Evolutionary conservation across 345 rosid species (phyloP).

Genomic region (Lepidium aucheri): DNA sequence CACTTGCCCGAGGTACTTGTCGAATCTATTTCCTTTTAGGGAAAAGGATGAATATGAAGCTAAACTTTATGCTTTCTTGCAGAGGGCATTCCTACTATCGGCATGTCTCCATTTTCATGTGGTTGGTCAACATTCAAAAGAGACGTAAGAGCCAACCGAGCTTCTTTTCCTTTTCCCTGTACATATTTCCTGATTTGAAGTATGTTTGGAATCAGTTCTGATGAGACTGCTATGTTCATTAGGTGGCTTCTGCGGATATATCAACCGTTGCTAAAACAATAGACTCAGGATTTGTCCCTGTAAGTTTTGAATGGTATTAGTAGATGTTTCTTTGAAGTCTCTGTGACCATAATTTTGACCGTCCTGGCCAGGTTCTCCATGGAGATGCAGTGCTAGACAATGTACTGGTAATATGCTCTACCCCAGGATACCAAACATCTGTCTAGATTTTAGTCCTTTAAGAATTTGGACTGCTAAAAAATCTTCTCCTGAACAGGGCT

Average conservation of each 20-base stretch:
- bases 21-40: not conserved
- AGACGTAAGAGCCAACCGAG: constrained; percentile 47
- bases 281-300: constrained; percentile 82
- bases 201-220: not conserved
- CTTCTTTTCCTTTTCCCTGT: not conserved
- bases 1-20: constrained; percentile 72
- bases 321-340: not conserved
- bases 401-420: constrained; percentile 40
- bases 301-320: constrained; percentile 27
- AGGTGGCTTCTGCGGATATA: constrained; percentile 67
- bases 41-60: not conserved
- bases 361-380: constrained; percentile 63
- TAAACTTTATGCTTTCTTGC: constrained; percentile 33
- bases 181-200: not conserved
- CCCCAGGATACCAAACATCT: not conserved
- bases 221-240: constrained; percentile 11
- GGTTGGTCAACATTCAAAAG: constrained; percentile 64
- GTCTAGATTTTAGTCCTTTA: not conserved
- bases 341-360: not conserved
- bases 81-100: constrained; percentile 87
- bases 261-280: constrained; percentile 53
- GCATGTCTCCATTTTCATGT: constrained; percentile 81
- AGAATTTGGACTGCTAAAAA: not conserved
- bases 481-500: constrained; percentile 44
- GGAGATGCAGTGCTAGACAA: constrained; percentile 92